A percentile compares a stretch with the other conserved stretches of the same genome.
phyloP scores from a whole-genome alignment of 495 filamentous ascomycete genomes.

The Aspergillus heteromorphus region DNA sequence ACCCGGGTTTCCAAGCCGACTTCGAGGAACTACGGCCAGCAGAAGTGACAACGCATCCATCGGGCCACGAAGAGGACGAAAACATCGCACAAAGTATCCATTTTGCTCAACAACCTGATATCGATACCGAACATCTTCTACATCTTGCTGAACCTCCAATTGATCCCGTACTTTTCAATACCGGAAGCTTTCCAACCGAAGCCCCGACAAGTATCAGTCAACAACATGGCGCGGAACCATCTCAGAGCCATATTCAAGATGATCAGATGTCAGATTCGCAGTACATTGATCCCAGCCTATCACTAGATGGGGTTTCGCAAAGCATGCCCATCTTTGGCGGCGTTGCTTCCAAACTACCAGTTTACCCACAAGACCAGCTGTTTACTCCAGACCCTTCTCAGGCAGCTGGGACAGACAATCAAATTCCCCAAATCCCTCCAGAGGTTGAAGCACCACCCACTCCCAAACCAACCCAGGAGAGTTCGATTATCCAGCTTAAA shows the following conservation, averaged over 20 bases:
- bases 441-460: slow-evolving; percentile 4
- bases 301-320: slow-evolving; percentile 16
- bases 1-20: not conserved
- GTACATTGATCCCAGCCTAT: slow-evolving; percentile 10
- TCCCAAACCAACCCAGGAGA: slow-evolving; percentile 9
- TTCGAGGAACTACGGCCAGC: not conserved
- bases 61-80: slow-evolving; percentile 4
- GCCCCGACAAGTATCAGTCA: not conserved
- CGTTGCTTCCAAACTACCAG: not conserved
- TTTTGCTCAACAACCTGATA: not conserved
- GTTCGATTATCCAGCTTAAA: not conserved
- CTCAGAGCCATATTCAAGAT: not conserved
- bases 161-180: slow-evolving; percentile 14
- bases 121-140: not conserved
- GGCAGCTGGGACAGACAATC: not conserved
- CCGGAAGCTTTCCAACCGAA: not conserved
- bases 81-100: not conserved
- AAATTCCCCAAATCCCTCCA: not conserved
- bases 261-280: not conserved
- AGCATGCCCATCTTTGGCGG: not conserved
- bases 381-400: slow-evolving; percentile 23
- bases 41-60: not conserved
- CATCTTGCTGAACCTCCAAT: slow-evolving; percentile 7
- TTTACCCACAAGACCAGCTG: slow-evolving; percentile 10
- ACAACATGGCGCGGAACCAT: not conserved